Evolutionary conservation across 2,329 filamentous ascomycete genomes (phyloP).

Genomic region (Blumeria graminis): DNA sequence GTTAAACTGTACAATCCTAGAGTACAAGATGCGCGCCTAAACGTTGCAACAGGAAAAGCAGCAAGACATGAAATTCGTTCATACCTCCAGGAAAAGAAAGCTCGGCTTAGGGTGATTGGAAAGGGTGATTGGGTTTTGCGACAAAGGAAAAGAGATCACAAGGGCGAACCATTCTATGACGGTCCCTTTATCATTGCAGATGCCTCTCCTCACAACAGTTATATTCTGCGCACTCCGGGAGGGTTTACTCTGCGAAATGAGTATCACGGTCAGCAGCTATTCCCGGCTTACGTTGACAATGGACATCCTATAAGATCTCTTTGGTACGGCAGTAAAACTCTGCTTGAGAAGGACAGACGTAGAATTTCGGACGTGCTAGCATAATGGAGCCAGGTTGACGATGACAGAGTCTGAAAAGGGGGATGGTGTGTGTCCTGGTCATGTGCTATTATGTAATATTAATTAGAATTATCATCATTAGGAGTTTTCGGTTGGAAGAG

Average conservation of each 20-base stretch:
- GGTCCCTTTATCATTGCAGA: neutral
- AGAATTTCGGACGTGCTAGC: neutral
- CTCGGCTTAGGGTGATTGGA: no score
- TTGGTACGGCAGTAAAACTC: neutral
- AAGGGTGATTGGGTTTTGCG: no score
- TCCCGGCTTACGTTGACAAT: neutral
- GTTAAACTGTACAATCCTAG: neutral
- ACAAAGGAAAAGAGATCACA: no score
- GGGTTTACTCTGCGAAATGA: neutral
- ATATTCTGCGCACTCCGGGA: neutral
- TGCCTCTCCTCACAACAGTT: neutral
- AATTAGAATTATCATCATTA: no score
- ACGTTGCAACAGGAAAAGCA: neutral
- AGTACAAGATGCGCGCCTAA: neutral
- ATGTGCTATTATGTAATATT: no score
- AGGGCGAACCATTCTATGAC: no score
- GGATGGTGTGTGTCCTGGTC: no score
- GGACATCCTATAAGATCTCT: neutral
- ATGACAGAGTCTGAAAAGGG: no score
- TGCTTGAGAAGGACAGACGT: neutral
- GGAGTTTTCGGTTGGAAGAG: no score
- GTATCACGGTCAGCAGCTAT: neutral
- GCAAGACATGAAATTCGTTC: neutral
- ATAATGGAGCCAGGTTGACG: neutral
- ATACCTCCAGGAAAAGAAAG: neutral